Conservation (phyloP, 371 early-diverging fungal genomes). For the Coemansia sp. region DNA sequence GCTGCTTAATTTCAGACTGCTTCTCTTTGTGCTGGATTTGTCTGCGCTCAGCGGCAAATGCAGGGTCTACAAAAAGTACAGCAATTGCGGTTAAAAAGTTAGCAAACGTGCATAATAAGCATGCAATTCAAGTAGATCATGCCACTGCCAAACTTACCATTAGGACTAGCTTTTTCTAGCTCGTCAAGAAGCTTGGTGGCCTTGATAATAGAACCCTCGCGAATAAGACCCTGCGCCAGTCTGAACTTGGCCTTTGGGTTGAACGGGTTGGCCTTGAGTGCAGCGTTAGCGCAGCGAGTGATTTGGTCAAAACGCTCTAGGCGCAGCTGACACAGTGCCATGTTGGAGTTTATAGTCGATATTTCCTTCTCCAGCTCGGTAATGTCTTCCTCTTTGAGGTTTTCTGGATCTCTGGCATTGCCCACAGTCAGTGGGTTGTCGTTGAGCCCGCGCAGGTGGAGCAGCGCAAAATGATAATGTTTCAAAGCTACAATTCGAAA, state of each 20-base stretch:
- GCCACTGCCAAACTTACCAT: constrained; percentile 7
- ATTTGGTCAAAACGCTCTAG: constrained; percentile 20
- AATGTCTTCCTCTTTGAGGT: constrained; percentile 30
- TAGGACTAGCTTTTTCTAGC: constrained; percentile 35
- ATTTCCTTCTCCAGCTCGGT: constrained; percentile 36
- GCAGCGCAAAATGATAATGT: constrained; percentile 40
- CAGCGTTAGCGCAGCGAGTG: constrained; percentile 25
- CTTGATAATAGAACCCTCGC: constrained; percentile 32
- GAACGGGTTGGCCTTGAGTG: constrained; percentile 41
- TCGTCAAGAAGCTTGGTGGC: constrained; percentile 42
- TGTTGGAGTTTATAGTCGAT: constrained; percentile 42
- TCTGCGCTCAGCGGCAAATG: constrained; percentile 37
- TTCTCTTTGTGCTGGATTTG: constrained; percentile 38
- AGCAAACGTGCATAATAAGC: too few species aligned
- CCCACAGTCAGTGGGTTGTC: constrained; percentile 13
- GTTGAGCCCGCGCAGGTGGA: constrained; percentile 40
- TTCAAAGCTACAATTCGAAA: constrained; percentile 22
- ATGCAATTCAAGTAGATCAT: not conserved
- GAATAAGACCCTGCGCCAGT: constrained; percentile 42
- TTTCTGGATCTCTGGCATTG: constrained; percentile 13
- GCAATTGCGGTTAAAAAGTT: not conserved
- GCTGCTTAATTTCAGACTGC: constrained; percentile 42
- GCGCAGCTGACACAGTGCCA: constrained; percentile 47
- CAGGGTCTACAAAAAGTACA: constrained; percentile 16
- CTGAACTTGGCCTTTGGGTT: constrained; percentile 50